These are phyloP conservation scores for Helotiales sp. DNA, from an alignment of 2,329 filamentous ascomycete species.

Conservation along the genomic window DNA sequence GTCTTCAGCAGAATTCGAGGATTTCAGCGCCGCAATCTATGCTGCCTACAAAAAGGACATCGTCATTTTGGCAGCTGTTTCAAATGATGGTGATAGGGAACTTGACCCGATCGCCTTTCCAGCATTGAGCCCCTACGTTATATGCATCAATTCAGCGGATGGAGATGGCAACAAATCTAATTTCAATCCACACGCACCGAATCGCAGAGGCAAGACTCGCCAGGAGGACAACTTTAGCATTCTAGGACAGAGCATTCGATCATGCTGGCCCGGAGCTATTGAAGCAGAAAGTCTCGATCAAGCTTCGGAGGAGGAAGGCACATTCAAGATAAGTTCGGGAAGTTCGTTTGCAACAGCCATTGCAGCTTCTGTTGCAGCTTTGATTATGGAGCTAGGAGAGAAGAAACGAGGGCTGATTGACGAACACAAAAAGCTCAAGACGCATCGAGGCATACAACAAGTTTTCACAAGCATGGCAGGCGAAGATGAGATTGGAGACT, in stretches of 20 bases:
- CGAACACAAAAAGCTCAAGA: too few relatives aligned
- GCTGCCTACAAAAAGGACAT: not conserved
- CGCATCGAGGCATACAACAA: too few relatives aligned
- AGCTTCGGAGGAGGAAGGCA: not conserved
- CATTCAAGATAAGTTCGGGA: not conserved
- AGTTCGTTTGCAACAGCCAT: not conserved
- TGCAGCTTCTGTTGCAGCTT: not conserved
- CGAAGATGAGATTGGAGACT: too few relatives aligned
- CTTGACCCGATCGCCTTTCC: not conserved
- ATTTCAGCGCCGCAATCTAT: not conserved
- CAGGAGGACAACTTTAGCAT: slow-evolving; percentile 3
- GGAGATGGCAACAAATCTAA: not conserved
- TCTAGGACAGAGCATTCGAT: not conserved
- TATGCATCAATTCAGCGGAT: slow-evolving; percentile 1
- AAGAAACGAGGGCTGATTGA: too few relatives aligned
- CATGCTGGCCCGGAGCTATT: not conserved
- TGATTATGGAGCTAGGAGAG: not conserved
- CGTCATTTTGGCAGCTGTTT: not conserved
- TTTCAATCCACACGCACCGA: not conserved
- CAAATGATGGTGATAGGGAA: not conserved
- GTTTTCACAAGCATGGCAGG: too few relatives aligned
- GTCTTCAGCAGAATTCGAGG: not conserved
- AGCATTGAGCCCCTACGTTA: not conserved
- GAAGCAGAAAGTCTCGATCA: not conserved
- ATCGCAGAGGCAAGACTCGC: not conserved